phyloP scores from a whole-genome alignment of 352 stramenopile genomes.

The Phytophthora capsici region DNA sequence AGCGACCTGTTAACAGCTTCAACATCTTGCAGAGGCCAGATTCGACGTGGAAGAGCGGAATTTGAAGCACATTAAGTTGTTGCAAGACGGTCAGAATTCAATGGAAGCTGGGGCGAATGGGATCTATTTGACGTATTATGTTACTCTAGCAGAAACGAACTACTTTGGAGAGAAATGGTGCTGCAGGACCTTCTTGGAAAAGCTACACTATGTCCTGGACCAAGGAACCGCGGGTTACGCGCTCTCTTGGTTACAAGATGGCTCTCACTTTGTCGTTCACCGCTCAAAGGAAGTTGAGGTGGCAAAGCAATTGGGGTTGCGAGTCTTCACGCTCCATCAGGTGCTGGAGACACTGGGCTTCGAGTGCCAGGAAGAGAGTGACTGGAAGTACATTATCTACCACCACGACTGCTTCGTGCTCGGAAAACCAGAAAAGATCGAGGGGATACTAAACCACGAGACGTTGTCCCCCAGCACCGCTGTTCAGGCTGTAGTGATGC shows the following conservation, averaged over 20 bases:
- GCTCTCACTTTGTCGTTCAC: slow-evolving; percentile 23
- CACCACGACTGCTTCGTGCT: slow-evolving; percentile 31
- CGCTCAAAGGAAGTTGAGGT: slow-evolving; percentile 16
- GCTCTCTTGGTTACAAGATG: slow-evolving; percentile 27
- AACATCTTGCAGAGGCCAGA: not conserved
- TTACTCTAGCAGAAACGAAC: slow-evolving; percentile 10
- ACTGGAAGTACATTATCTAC: slow-evolving; percentile 23
- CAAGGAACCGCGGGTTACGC: slow-evolving; percentile 12
- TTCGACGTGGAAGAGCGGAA: slow-evolving; percentile 1
- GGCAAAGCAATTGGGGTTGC: slow-evolving; percentile 21
- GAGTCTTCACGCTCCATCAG: slow-evolving; percentile 28
- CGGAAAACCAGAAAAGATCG: slow-evolving; percentile 23
- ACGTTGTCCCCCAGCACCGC: not conserved
- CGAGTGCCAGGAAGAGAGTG: slow-evolving; percentile 19
- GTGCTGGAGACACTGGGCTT: slow-evolving; percentile 33
- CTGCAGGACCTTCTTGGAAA: slow-evolving; percentile 28
- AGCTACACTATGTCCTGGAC: slow-evolving; percentile 28
- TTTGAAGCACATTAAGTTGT: slow-evolving; percentile 30
- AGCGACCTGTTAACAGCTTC: not conserved
- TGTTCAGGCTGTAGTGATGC: slow-evolving; percentile 31
- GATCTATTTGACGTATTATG: not conserved
- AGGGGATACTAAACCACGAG: slow-evolving; percentile 6
- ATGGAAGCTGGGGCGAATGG: too few relatives aligned
- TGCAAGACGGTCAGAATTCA: slow-evolving; percentile 8
- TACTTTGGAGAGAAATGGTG: slow-evolving; percentile 13